Conservation (phyloP, 768 basidiomycete species). For the Suillus weaverae region DNA sequence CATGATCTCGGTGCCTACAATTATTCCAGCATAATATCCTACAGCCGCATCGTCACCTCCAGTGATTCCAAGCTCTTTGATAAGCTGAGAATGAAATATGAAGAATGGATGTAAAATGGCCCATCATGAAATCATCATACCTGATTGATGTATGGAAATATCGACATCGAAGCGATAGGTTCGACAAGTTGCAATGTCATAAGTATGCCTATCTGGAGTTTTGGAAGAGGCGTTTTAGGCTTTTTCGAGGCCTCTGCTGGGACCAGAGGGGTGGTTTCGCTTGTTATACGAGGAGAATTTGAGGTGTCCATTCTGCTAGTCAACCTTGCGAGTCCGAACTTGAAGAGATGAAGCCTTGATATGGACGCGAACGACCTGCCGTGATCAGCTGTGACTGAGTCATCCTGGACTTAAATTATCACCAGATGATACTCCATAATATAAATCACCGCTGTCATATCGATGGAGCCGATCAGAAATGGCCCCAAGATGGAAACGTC, state of each 20-base stretch:
- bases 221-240: neutral
- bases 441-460: no score
- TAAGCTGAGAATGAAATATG: neutral
- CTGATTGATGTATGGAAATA: slow-evolving; percentile 51
- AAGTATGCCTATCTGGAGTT: slow-evolving; percentile 21
- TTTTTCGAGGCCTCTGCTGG: neutral
- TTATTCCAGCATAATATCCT: slow-evolving; percentile 70
- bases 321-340: neutral
- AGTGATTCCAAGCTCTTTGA: slow-evolving; percentile 7
- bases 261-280: slow-evolving; percentile 1
- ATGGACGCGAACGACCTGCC: neutral
- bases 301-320: neutral
- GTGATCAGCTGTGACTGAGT: neutral
- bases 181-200: slow-evolving; percentile 34
- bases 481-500: neutral
- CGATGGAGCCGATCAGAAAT: neutral
- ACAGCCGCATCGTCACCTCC: slow-evolving; percentile 31
- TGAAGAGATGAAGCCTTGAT: neutral
- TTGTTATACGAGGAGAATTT: neutral
- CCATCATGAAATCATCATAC: slow-evolving; percentile 19
- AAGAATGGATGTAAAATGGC: neutral
- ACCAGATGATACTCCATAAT: neutral
- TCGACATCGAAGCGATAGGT: slow-evolving; percentile 41
- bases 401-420: neutral
- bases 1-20: slow-evolving; percentile 42